phyloP scores from a whole-genome alignment of 768 basidiomycete species.

The Rhodotorula paludigena region DNA sequence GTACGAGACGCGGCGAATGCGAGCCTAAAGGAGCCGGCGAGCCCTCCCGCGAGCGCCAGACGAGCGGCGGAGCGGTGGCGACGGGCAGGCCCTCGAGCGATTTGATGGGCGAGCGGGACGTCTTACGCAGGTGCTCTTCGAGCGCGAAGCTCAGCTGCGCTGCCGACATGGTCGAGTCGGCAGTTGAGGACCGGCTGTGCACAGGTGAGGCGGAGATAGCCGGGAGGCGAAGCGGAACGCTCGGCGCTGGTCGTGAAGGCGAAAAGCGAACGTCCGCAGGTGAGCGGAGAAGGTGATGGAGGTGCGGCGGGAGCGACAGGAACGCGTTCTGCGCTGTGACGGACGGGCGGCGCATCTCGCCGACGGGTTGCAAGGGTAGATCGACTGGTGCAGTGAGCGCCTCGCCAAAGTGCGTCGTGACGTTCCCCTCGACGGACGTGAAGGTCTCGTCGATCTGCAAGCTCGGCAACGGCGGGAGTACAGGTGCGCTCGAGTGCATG shows the following conservation, averaged over 20 bases:
- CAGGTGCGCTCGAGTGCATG: background rate
- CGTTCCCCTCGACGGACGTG: background rate
- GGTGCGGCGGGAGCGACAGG: conserved; percentile 34
- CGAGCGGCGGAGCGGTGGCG: background rate
- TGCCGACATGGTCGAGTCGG: conserved; percentile 3
- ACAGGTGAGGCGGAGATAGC: background rate
- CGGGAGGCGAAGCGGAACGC: background rate
- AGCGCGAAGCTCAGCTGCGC: conserved; percentile 12
- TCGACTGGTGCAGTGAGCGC: background rate
- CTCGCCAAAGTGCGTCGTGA: conserved; percentile 15
- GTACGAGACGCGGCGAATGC: too few species aligned
- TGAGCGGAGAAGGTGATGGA: conserved; percentile 31
- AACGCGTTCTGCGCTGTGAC: conserved; percentile 28
- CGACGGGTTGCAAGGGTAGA: background rate
- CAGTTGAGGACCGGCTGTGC: background rate
- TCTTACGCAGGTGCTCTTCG: conserved; percentile 7
- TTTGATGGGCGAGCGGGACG: background rate
- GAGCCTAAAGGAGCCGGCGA: background rate
- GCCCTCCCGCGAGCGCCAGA: background rate
- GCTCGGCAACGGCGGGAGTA: background rate
- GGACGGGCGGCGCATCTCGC: conserved; percentile 7
- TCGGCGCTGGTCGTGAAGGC: conserved; percentile 12
- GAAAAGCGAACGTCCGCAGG: conserved; percentile 4
- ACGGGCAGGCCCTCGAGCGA: background rate
- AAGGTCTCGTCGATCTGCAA: background rate